Conservation (phyloP, 139 green algal species). For the Haematococcus sp. region DNA sequence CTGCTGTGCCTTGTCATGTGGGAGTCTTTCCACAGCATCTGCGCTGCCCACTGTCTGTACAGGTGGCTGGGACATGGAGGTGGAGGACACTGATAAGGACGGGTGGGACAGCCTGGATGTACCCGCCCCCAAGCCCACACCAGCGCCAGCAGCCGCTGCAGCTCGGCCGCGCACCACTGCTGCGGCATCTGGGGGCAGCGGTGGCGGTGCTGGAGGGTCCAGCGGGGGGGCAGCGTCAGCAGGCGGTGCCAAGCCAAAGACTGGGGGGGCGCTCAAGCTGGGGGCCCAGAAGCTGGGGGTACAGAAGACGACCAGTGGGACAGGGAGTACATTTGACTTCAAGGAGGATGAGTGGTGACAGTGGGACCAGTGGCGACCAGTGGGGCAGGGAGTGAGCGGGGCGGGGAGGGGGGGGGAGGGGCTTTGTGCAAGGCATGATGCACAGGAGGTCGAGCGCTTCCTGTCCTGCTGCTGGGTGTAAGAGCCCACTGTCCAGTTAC, state of each 20-base stretch:
- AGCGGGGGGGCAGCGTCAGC: neutral
- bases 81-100: neutral
- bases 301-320: constrained; percentile 5
- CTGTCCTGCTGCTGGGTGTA: too few relatives aligned
- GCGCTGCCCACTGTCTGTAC: too few relatives aligned
- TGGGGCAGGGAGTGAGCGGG: too few relatives aligned
- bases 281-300: constrained; percentile 22
- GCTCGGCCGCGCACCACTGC: neutral
- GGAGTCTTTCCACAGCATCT: too few relatives aligned
- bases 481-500: too few relatives aligned
- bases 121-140: neutral
- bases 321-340: too few relatives aligned
- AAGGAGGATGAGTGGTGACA: too few relatives aligned
- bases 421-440: too few relatives aligned
- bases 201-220: neutral
- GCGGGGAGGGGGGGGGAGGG: too few relatives aligned
- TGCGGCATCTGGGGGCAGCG: neutral
- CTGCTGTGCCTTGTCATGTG: too few relatives aligned
- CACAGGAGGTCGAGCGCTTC: too few relatives aligned
- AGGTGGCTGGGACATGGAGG: neutral
- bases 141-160: neutral
- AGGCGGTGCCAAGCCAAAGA: neutral
- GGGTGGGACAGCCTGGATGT: neutral
- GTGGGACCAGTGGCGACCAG: too few relatives aligned
- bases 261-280: constrained; percentile 10